Percentiles rank a stretch among this genome's conserved stretches.
Conservation (phyloP, 2,329 filamentous ascomycete genomes). For the Fusarium sp. region DNA sequence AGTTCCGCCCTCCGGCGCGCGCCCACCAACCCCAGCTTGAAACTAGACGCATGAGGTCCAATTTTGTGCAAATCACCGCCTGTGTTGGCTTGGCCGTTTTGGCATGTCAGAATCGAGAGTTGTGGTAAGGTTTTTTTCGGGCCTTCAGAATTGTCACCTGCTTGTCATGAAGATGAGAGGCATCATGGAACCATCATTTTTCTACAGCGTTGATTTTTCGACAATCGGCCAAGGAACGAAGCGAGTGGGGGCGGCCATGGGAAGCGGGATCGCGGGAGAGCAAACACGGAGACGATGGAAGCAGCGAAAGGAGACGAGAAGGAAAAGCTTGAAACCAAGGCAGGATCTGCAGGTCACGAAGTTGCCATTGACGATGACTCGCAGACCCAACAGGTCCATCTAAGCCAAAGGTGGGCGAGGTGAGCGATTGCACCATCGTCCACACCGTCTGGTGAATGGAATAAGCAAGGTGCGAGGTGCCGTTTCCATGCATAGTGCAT, state of each 20-base stretch:
- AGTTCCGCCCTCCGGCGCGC: background rate
- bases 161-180: conserved; percentile 5
- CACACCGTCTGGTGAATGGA: conserved; percentile 32
- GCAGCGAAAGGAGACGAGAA: conserved; percentile 3
- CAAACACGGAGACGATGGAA: background rate
- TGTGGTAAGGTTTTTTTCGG: conserved; percentile 12
- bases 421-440: conserved; percentile 35
- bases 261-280: background rate
- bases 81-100: conserved; percentile 12
- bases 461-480: conserved; percentile 31
- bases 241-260: background rate
- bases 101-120: conserved; percentile 1
- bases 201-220: background rate
- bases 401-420: conserved; percentile 30
- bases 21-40: conserved; percentile 14
- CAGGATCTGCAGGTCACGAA: conserved; percentile 41
- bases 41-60: conserved; percentile 18
- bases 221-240: background rate
- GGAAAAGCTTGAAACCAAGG: conserved; percentile 34
- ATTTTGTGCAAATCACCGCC: conserved; percentile 18
- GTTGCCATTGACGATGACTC: conserved; percentile 41
- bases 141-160: conserved; percentile 3
- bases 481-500: conserved; percentile 29
- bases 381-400: conserved; percentile 24
- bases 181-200: conserved; percentile 27